Conservation (phyloP, 108 stramenopile genomes). For the Conticribra weissflogii region DNA sequence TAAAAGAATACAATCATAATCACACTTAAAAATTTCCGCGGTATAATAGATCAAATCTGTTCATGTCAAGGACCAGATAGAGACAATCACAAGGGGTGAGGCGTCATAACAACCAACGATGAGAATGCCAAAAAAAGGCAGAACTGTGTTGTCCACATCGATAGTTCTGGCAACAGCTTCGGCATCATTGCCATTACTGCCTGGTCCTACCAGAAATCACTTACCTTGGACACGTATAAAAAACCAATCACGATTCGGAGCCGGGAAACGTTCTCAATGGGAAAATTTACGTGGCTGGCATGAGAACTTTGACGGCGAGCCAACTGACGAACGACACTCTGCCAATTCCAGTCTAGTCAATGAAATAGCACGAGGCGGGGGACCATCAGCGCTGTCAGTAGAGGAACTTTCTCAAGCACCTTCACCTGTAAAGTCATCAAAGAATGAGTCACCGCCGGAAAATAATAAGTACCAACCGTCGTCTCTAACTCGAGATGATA, state of each 20-base stretch:
- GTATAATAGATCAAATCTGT: not conserved
- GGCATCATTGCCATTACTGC: constrained; percentile 29
- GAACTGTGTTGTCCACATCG: constrained; percentile 28
- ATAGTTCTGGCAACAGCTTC: constrained; percentile 25
- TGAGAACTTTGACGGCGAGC: constrained; percentile 8
- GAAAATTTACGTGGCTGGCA: constrained; percentile 28
- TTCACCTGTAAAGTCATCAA: not conserved
- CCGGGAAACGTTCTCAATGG: constrained; percentile 12
- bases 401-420: not conserved
- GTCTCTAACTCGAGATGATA: constrained; percentile 11
- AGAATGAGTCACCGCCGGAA: constrained; percentile 25
- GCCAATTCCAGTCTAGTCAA: not conserved
- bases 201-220: constrained; percentile 1
- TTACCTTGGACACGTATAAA: constrained; percentile 15
- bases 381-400: constrained; percentile 3
- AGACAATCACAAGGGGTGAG: not conserved
- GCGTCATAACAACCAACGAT: not conserved
- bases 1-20: not conserved
- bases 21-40: not conserved
- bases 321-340: not conserved
- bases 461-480: not conserved
- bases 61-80: not conserved
- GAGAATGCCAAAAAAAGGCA: constrained; percentile 22
- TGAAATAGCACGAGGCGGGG: constrained; percentile 16
- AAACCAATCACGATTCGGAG: not conserved